A percentile compares a stretch with the other conserved stretches of the same genome.
phyloP scores from a whole-genome alignment of 2,329 filamentous ascomycete genomes.

The Phaeosphaeriaceae sp. region DNA sequence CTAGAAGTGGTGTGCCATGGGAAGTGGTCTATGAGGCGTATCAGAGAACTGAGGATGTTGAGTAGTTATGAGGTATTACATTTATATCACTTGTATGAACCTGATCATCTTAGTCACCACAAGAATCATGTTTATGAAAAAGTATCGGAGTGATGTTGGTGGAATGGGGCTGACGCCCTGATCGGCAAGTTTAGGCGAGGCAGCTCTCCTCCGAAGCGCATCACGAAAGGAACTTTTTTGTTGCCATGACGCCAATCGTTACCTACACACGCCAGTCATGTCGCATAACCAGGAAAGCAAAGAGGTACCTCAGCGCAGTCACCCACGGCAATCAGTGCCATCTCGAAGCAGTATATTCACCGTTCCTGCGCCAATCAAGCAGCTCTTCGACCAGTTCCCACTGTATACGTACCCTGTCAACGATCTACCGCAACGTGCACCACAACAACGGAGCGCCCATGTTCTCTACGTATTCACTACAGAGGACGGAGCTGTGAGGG shows the following conservation, averaged over 20 bases:
- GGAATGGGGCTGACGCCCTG: neutral
- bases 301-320: constrained; percentile 6
- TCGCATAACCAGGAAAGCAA: constrained; percentile 20
- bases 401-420: constrained; percentile 78
- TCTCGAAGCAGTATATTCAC: constrained; percentile 47
- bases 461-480: constrained; percentile 80
- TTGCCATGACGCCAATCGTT: constrained; percentile 11
- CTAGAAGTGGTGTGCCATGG: neutral
- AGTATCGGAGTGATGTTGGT: neutral
- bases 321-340: constrained; percentile 4
- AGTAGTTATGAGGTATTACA: neutral
- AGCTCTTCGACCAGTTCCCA: constrained; percentile 84
- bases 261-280: constrained; percentile 27
- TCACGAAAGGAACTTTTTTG: constrained; percentile 32
- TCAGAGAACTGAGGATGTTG: neutral
- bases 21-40: neutral
- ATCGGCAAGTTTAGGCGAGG: constrained; percentile 37
- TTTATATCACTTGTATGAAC: neutral
- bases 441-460: constrained; percentile 56
- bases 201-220: constrained; percentile 28
- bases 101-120: neutral
- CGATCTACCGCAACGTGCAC: constrained; percentile 71
- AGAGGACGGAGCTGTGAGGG: constrained; percentile 65
- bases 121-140: neutral
- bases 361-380: constrained; percentile 77